Conservation (phyloP, 805 yeast genomes). For the Ogataea methanolica region DNA sequence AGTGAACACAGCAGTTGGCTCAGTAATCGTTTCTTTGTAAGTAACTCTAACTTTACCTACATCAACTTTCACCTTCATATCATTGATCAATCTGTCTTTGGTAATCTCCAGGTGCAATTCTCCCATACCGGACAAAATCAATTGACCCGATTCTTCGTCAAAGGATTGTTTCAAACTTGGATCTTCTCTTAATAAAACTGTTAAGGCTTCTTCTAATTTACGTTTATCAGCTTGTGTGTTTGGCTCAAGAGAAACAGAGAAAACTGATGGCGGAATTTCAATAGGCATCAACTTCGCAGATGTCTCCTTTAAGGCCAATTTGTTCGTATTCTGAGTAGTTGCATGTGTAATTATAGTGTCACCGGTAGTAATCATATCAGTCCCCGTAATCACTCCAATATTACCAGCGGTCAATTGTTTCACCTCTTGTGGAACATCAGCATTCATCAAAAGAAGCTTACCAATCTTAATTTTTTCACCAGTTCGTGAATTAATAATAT, state of each 20-base stretch:
- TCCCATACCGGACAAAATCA: constrained; percentile 93
- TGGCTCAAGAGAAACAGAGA: constrained; percentile 82
- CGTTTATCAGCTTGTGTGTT: constrained; percentile 74
- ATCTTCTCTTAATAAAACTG: constrained; percentile 73
- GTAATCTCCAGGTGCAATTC: constrained; percentile 92
- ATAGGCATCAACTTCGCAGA: constrained; percentile 66
- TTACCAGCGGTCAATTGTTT: constrained; percentile 63
- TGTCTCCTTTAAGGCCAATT: constrained; percentile 33
- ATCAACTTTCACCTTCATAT: constrained; percentile 75
- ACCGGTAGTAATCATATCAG: constrained; percentile 77
- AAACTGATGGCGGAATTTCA: constrained; percentile 86
- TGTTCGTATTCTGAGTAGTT: constrained; percentile 36
- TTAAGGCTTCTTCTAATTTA: constrained; percentile 65
- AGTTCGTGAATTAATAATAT: constrained; percentile 63
- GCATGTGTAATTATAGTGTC: constrained; percentile 77
- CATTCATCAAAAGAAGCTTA: constrained; percentile 79
- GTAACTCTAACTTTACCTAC: constrained; percentile 86
- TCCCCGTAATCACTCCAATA: constrained; percentile 84
- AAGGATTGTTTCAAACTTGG: constrained; percentile 72
- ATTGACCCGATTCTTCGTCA: constrained; percentile 87
- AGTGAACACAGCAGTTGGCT: constrained; percentile 19
- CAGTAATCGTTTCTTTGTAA: constrained; percentile 64
- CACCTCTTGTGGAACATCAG: constrained; percentile 77
- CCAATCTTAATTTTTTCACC: constrained; percentile 63
- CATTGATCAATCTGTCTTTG: constrained; percentile 69